Evolutionary conservation across 2,329 filamentous ascomycete genomes (phyloP), one percentile per base, ranked within the genome.

Genomic region (Fusarium nematophilum): DNA sequence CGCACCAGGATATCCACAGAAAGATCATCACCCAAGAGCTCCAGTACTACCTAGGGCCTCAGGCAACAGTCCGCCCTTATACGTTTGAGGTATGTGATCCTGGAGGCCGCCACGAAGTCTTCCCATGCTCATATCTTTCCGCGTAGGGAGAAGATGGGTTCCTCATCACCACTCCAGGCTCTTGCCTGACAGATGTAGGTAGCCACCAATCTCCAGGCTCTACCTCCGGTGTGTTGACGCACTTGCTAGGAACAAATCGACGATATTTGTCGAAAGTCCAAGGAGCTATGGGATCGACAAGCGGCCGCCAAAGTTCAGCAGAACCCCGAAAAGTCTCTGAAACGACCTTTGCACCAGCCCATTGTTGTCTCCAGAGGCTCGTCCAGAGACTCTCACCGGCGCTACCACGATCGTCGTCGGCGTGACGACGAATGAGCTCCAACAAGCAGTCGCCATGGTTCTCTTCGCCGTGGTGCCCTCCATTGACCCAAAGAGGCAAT

Each of bases 251-350:
- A 86, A 73, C 84, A 87, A 78, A 86, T 87, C 61, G 83, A 87
- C 67, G 84, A 87, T 65, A 85, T 87, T 50, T 87, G 84, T 71
- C 72, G 78, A 57, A 86, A 86, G 70, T 86, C 84, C 29, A 83
- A 79, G 58, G 81, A 85, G 49, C 75, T 84, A 57, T 87, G 83
- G 83, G 82, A 86, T 61, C 67, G 66, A 62, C 82, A 86, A 70
- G 81, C 81, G 13, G 82, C 81, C 11, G 82, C 82, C 33, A 79
- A 79, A 59, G 71, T 76, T 44, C 74, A 78, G 44, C 77, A 79
- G 48, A 76, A 77, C 29, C 73, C 79, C 14, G 79, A 82, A 47
- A 83, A 80, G 62, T 71, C 77, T 43, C 73, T 86, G 52, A 86
- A 86, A 70, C 77, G 84, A 18, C 84, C 84, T 15, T 74, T 86